Evolutionary conservation across 140 eudicot genomes (phyloP).

Genomic region (Bidens hawaiensis): DNA sequence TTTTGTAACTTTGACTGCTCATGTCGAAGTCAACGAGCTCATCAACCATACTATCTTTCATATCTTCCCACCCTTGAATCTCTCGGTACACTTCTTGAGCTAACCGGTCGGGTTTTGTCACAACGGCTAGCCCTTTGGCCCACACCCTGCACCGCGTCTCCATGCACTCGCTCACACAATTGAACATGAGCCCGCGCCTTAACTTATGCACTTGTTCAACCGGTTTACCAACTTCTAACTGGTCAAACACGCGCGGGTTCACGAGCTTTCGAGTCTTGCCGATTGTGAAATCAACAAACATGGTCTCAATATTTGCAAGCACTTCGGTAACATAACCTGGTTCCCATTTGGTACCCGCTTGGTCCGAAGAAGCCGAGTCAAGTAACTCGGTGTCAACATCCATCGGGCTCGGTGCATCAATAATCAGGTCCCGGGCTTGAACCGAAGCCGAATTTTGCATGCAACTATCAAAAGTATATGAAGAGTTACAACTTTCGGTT

Average conservation of each 20-base stretch:
- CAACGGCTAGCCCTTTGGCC: constrained; percentile 47
- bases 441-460: constrained; percentile 50
- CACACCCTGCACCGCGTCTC: constrained; percentile 52
- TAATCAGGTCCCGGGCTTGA: constrained; percentile 51
- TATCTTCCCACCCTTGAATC: constrained; percentile 48
- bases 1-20: constrained; percentile 54
- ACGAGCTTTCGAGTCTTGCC: constrained; percentile 59
- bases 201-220: constrained; percentile 24
- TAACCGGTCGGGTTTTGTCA: constrained; percentile 49
- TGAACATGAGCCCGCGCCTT: constrained; percentile 61
- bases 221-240: constrained; percentile 41
- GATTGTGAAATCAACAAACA: constrained; percentile 57
- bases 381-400: constrained; percentile 56
- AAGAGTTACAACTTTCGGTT: constrained; percentile 68
- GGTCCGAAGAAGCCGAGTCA: constrained; percentile 83
- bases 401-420: constrained; percentile 23
- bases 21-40: constrained; percentile 78
- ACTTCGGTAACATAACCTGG: constrained; percentile 52
- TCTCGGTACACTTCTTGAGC: constrained; percentile 57
- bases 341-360: constrained; percentile 45
- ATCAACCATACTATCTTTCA: constrained; percentile 69
- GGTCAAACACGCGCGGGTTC: constrained; percentile 62
- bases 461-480: constrained; percentile 54
- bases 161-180: constrained; percentile 72
- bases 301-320: constrained; percentile 43